A percentile compares a stretch with the other conserved stretches of the same genome.
Conservation (phyloP, 139 green algal species). For the Chlamydomonas sphaeroides region DNA sequence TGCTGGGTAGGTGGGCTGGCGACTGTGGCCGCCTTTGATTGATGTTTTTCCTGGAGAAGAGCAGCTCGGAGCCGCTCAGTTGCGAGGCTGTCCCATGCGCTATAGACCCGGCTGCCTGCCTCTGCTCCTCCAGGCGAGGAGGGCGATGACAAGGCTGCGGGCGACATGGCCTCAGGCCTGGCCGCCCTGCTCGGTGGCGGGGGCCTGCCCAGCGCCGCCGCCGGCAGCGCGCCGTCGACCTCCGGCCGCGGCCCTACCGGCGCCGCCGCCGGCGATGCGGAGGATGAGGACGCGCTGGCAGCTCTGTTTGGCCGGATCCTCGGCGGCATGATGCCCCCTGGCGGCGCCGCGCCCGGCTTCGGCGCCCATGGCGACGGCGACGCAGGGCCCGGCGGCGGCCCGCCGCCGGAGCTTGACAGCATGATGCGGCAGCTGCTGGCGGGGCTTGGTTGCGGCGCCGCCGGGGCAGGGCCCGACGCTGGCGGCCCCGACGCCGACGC, state of each 20-base stretch:
- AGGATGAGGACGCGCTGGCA: conserved; percentile 3
- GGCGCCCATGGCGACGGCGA: background rate
- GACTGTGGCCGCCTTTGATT: no score
- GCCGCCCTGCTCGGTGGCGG: background rate
- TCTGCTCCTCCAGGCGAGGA: no score
- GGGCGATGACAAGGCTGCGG: no score
- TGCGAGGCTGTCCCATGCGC: no score
- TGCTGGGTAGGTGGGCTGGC: conserved; percentile 31
- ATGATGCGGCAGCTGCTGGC: conserved; percentile 17
- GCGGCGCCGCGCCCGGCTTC: background rate
- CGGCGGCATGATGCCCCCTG: background rate
- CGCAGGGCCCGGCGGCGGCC: no score
- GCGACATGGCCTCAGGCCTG: background rate
- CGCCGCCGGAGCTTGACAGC: no score
- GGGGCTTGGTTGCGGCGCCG: no score
- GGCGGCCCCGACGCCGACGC: background rate
- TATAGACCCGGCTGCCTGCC: no score
- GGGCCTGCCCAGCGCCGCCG: background rate
- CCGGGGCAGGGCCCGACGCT: background rate
- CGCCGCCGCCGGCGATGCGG: background rate
- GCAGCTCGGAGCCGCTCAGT: no score
- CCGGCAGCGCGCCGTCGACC: background rate
- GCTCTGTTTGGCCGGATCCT: conserved; percentile 24
- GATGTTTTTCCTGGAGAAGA: no score
- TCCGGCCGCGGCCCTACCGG: background rate